Conservation (phyloP, 352 stramenopile genomes). For the Paralagenidium karlingii region DNA sequence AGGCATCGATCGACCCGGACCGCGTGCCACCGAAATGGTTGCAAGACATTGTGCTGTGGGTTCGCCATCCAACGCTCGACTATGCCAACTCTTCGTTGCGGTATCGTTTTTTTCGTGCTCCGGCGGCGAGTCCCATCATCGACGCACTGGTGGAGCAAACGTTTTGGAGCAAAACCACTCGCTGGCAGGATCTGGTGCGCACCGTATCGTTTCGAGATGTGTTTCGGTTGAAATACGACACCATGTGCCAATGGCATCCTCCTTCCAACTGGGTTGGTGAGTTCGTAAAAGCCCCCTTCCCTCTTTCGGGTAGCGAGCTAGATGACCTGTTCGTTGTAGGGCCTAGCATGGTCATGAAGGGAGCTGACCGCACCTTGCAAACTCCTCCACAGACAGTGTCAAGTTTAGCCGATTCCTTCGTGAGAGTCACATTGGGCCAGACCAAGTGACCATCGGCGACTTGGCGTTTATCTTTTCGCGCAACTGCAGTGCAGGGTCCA, state of each 20-base stretch:
- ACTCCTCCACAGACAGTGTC: slow-evolving; percentile 41
- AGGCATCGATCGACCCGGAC: too few relatives aligned
- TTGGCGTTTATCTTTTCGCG: slow-evolving; percentile 46
- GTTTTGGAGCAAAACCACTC: slow-evolving; percentile 43
- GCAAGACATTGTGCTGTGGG: slow-evolving; percentile 27
- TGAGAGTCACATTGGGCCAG: slow-evolving; percentile 36
- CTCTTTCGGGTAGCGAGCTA: too few relatives aligned
- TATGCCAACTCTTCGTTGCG: slow-evolving; percentile 7
- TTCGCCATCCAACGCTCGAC: slow-evolving; percentile 34
- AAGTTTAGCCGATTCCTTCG: slow-evolving; percentile 72
- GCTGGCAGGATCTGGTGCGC: slow-evolving; percentile 23
- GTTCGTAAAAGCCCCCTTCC: too few relatives aligned
- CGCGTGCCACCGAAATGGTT: slow-evolving; percentile 36
- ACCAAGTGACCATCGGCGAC: slow-evolving; percentile 36
- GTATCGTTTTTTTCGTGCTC: slow-evolving; percentile 24
- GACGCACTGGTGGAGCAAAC: slow-evolving; percentile 25
- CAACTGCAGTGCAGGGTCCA: slow-evolving; percentile 17
- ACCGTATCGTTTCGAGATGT: slow-evolving; percentile 21
- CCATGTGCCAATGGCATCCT: slow-evolving; percentile 36
- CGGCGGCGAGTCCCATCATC: slow-evolving; percentile 9
- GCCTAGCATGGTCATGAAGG: too few relatives aligned
- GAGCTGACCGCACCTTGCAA: too few relatives aligned
- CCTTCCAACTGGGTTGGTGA: too few relatives aligned
- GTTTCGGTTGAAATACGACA: slow-evolving; percentile 23
- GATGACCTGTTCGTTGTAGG: too few relatives aligned